Base-by-base conservation (phyloP, 805 yeast genomes). In the Candida maris region DNA sequence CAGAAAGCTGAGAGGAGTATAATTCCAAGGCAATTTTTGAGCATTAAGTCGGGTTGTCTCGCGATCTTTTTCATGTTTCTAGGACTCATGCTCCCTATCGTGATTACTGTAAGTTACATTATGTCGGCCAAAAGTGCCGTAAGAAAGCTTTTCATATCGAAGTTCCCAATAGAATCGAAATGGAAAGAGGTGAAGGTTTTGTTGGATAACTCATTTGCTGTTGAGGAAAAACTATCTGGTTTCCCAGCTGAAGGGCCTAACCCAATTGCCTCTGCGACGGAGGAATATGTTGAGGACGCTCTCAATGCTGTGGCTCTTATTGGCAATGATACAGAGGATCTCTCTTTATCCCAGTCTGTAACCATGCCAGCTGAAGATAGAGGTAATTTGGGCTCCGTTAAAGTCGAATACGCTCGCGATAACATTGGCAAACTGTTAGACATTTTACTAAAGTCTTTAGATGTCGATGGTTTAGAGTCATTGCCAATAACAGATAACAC, bases 201-300 rank as follows among this genome's bases (percentile, higher is more conserved):
- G 15, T 31, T 27, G 3, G 29, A 16, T 14, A 18, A 19, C 2
- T 13, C 24, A 14, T 16, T 12, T 7, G 7, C 10, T 16, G 36
- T 31, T n/a, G 35, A 25, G 8, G 19, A 14, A n/a, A 20, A 19
- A 27, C 20, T 6, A 4, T 19, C 22, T 4, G n/a, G 10, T 24
- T 38, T 13, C 27, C 34, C 9, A 13, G 21, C 15, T 6, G 53
- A 45, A 13, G 21, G 32, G 4, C 38, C 19, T 15, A 38, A 44
- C 27, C 46, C 45, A 6, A 30, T 51, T 6, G 60, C 61, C 5
- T 40, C 38, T 16, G 49, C 53, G 1, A 55, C 63, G 1, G 54
- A 56, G 31, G 46, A 52, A n/a, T n/a, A 52, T 5, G 51, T 57
- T 10, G 63, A 58, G 30, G 52, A 44, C 27, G 46, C 51, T 6